phyloP scores from a whole-genome alignment of 2,329 filamentous ascomycete genomes.

The Zasmidium cellare region DNA sequence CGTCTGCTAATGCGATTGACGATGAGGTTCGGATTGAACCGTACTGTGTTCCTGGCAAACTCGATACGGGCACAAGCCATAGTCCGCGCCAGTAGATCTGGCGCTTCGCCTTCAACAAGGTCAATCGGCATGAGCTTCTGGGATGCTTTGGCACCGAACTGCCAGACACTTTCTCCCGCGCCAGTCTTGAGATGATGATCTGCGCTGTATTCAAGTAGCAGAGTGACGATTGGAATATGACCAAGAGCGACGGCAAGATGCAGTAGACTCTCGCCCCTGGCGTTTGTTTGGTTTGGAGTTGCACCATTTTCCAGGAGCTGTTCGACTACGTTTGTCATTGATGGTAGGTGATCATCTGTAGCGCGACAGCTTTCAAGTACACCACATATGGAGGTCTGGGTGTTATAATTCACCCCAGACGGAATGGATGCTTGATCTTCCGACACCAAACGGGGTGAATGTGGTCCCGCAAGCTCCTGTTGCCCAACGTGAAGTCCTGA shows the following conservation, averaged over 20 bases:
- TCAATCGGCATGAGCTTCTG: slow-evolving; percentile 1
- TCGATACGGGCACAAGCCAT: slow-evolving; percentile 10
- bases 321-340: slow-evolving; percentile 2
- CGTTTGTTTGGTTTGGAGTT: slow-evolving; percentile 2
- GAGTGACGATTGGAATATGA: slow-evolving; percentile 3
- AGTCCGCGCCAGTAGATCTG: not conserved
- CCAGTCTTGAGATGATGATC: slow-evolving; percentile 1
- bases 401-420: not conserved
- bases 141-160: slow-evolving; percentile 5
- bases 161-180: slow-evolving; percentile 8
- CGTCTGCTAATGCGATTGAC: not conserved
- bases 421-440: not conserved
- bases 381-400: not conserved
- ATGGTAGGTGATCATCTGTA: not conserved
- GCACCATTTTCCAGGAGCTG: slow-evolving; percentile 4
- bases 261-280: slow-evolving; percentile 5
- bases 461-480: too few species aligned
- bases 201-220: slow-evolving; percentile 2
- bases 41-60: slow-evolving; percentile 5
- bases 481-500: too few species aligned
- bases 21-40: slow-evolving; percentile 6
- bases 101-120: not conserved
- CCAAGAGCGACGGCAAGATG: slow-evolving; percentile 8
- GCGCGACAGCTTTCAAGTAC: not conserved
- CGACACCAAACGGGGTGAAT: too few species aligned